Percentiles rank a stretch among this genome's conserved stretches.
These are phyloP conservation scores for Carex kokanica DNA, from an alignment of 176 grass and related monocot genomes.

Conservation along the genomic window DNA sequence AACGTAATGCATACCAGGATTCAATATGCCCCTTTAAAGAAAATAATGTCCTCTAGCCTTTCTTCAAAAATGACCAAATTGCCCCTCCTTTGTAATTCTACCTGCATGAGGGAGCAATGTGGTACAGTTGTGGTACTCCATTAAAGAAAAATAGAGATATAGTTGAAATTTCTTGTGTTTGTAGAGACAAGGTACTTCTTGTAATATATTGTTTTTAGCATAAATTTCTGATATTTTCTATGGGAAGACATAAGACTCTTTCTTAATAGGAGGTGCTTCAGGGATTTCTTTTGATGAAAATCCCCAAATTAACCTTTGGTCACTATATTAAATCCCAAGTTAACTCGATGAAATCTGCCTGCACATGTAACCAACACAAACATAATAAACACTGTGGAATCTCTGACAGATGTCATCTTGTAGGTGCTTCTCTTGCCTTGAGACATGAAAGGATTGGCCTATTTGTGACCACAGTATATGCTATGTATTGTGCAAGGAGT, in stretches of 20 bases:
- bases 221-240: not conserved
- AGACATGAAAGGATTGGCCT: conserved; percentile 73
- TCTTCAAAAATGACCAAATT: conserved; percentile 1
- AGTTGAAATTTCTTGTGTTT: not conserved
- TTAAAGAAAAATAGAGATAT: not conserved
- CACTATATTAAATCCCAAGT: not conserved
- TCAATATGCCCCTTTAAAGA: not conserved
- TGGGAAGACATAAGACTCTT: not conserved
- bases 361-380: not conserved
- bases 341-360: not conserved
- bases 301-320: not conserved
- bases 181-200: not conserved
- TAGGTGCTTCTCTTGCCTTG: conserved; percentile 70
- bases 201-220: not conserved
- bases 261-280: not conserved
- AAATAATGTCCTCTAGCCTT: not conserved
- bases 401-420: conserved; percentile 1
- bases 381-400: not conserved
- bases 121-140: not conserved
- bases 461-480: conserved; percentile 68
- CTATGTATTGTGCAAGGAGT: conserved; percentile 78
- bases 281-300: not conserved
- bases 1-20: not conserved
- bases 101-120: not conserved
- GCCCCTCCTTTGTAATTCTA: not conserved